phyloP scores from a whole-genome alignment of 1,284 basidiomycete species.

The Melampsora americana region DNA sequence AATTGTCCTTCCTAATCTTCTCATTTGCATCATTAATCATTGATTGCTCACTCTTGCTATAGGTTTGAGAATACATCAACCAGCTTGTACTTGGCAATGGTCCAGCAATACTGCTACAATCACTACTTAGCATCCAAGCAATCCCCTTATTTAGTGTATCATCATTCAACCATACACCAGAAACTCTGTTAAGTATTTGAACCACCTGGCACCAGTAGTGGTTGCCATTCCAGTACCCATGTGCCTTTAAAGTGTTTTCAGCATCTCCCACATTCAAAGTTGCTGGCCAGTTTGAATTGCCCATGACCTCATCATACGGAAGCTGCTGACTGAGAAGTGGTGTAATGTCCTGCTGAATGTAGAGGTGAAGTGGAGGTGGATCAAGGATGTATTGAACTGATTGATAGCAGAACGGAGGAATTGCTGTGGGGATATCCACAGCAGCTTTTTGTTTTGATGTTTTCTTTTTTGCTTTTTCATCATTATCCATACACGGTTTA shows the following conservation, averaged over 20 bases:
- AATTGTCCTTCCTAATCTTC: too few relatives aligned
- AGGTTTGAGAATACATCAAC: conserved; percentile 1
- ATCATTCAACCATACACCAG: conserved; percentile 5
- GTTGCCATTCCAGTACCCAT: not conserved
- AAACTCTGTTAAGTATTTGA: too few relatives aligned
- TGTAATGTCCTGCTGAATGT: not conserved
- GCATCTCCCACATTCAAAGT: not conserved
- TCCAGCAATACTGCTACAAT: conserved; percentile 8
- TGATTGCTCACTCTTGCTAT: not conserved
- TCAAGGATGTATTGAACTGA: not conserved
- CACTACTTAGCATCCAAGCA: not conserved
- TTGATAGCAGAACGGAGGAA: not conserved
- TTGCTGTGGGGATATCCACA: not conserved
- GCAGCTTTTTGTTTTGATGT: not conserved
- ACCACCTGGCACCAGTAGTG: conserved; percentile 7
- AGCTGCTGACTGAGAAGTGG: not conserved
- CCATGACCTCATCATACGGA: not conserved
- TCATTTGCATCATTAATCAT: too few relatives aligned
- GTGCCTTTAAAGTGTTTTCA: not conserved
- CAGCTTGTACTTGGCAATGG: not conserved
- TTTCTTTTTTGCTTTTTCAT: not conserved
- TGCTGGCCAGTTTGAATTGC: not conserved
- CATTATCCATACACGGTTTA: not conserved
- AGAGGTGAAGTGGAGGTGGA: not conserved
- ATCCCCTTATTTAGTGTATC: not conserved